A percentile compares a stretch with the other conserved stretches of the same genome.
phyloP scores from a whole-genome alignment of 495 filamentous ascomycete species.

The Lepraria neglecta region DNA sequence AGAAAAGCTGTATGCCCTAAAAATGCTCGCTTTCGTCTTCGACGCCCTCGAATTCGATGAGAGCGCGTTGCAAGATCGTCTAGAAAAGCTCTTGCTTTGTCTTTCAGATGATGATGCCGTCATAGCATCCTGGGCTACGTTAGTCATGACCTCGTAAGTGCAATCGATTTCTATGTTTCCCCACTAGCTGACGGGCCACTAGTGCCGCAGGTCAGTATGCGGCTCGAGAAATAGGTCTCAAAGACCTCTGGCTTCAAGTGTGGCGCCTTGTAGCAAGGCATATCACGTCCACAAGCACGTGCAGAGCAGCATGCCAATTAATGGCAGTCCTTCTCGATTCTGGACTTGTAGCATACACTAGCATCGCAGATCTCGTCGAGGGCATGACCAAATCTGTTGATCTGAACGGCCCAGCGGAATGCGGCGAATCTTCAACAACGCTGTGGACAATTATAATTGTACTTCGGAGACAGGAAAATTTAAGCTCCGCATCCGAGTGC shows the following conservation, averaged over 20 bases:
- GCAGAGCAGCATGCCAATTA: conserved; percentile 74
- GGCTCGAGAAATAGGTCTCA: conserved; percentile 33
- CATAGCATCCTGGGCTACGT: conserved; percentile 59
- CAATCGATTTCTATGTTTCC: neutral
- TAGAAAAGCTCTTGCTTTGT: conserved; percentile 45
- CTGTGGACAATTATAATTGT: conserved; percentile 63
- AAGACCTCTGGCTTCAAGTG: conserved; percentile 56
- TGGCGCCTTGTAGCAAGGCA: conserved; percentile 70
- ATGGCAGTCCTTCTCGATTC: conserved; percentile 59
- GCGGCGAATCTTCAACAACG: conserved; percentile 72
- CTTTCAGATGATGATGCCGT: conserved; percentile 51
- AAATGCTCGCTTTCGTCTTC: conserved; percentile 69
- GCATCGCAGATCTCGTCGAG: conserved; percentile 56
- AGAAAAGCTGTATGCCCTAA: conserved; percentile 60
- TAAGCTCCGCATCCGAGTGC: conserved; percentile 56
- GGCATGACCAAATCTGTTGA: conserved; percentile 67
- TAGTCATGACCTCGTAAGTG: conserved; percentile 52
- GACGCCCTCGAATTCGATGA: conserved; percentile 32
- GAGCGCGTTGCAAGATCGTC: conserved; percentile 22
- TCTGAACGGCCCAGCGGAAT: conserved; percentile 68
- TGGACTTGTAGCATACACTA: conserved; percentile 56
- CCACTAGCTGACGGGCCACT: conserved; percentile 23
- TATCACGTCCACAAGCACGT: conserved; percentile 61
- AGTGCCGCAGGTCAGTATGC: conserved; percentile 35
- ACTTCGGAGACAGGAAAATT: conserved; percentile 53